These are phyloP conservation scores for Saccharomyces uvarum DNA, from an alignment of 1,139 yeast genomes.

Conservation along the genomic window DNA sequence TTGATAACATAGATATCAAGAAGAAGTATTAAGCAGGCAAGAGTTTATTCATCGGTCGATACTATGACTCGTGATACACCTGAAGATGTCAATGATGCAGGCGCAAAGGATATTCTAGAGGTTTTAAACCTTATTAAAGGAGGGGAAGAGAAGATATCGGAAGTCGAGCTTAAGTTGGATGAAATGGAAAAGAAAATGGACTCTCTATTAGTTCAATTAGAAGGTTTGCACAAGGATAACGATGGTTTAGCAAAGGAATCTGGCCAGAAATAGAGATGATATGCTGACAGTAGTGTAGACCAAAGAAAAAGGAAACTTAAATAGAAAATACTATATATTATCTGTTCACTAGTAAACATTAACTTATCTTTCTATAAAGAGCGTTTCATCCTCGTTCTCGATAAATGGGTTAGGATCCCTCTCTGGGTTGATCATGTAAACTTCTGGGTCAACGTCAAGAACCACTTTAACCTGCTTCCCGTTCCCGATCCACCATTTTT, in stretches of 20 bases:
- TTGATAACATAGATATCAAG: neutral
- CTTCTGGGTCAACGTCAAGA: constrained; percentile 32
- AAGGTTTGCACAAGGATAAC: constrained; percentile 7
- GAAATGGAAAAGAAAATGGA: constrained; percentile 48
- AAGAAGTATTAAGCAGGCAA: neutral
- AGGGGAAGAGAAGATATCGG: constrained; percentile 50
- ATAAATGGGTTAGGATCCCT: constrained; percentile 66
- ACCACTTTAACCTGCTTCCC: constrained; percentile 66
- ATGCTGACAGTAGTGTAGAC: neutral
- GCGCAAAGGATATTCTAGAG: constrained; percentile 13
- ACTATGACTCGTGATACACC: neutral
- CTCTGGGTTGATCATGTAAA: constrained; percentile 53
- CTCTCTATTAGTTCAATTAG: constrained; percentile 14
- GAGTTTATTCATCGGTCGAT: neutral
- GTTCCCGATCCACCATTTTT: constrained; percentile 88
- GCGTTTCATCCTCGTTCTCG: constrained; percentile 34
- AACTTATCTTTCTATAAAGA: constrained; percentile 32
- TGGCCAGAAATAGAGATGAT: neutral
- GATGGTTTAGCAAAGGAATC: constrained; percentile 2
- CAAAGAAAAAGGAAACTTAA: neutral
- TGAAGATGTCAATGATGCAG: neutral
- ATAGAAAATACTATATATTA: neutral
- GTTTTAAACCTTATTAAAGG: constrained; percentile 40
- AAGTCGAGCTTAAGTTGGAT: constrained; percentile 50
- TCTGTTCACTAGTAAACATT: neutral